phyloP scores from a whole-genome alignment of 768 basidiomycete species.

The Lactarius quietus region DNA sequence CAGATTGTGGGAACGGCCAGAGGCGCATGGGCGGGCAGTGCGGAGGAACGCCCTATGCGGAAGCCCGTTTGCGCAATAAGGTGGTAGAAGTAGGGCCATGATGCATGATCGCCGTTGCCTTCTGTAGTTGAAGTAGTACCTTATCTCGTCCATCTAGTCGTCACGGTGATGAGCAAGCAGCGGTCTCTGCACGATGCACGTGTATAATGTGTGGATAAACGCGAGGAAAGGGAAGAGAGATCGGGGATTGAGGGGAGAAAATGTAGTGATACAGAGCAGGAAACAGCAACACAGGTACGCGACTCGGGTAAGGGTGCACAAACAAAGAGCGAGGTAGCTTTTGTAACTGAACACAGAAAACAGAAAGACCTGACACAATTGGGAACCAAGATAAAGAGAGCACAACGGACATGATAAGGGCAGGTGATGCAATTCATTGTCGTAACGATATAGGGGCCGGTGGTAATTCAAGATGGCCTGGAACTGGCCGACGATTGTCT shows the following conservation, averaged over 20 bases:
- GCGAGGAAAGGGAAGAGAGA: background rate
- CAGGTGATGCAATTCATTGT: background rate
- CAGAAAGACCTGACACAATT: background rate
- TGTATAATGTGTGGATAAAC: background rate
- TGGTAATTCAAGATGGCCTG: background rate
- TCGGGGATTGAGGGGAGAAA: background rate
- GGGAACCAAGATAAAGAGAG: constrained; percentile 3
- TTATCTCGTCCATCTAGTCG: background rate
- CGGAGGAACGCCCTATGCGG: background rate
- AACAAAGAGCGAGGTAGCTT: constrained; percentile 1
- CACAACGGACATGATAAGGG: background rate
- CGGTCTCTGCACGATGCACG: too few relatives aligned
- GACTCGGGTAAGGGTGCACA: background rate
- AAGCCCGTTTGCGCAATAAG: background rate
- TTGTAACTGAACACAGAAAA: background rate
- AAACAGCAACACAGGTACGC: background rate
- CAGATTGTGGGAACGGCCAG: background rate
- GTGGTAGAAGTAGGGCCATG: too few relatives aligned
- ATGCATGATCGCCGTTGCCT: background rate
- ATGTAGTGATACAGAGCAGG: constrained; percentile 12
- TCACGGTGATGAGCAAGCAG: background rate
- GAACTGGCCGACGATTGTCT: background rate
- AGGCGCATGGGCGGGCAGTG: background rate
- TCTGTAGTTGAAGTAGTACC: background rate
- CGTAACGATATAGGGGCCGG: background rate